Percentiles rank a stretch among this genome's conserved stretches.
These are phyloP conservation scores for Limtongia smithiae DNA, from an alignment of 805 yeast species.

Conservation along the genomic window DNA sequence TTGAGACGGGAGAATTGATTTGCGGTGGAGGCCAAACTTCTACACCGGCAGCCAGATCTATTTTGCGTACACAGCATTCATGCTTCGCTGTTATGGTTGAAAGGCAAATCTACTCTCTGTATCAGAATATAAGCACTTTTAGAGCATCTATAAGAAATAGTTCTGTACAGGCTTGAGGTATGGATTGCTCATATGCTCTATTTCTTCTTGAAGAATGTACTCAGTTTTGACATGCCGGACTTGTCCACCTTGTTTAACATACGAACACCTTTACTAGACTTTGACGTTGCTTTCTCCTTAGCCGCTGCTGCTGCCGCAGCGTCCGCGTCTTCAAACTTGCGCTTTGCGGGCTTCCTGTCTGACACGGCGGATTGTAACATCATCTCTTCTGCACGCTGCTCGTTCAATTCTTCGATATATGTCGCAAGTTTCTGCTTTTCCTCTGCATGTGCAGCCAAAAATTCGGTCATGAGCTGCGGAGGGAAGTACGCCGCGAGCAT, in stretches of 20 bases:
- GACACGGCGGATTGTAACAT: conserved; percentile 24
- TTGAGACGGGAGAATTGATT: too few relatives aligned
- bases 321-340: conserved; percentile 18
- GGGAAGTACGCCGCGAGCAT: conserved; percentile 30
- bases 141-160: too few relatives aligned
- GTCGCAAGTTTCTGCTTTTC: conserved; percentile 31
- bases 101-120: too few relatives aligned
- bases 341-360: conserved; percentile 7
- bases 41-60: too few relatives aligned
- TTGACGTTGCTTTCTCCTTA: conserved; percentile 8
- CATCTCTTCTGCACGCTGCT: conserved; percentile 24
- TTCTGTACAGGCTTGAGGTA: too few relatives aligned
- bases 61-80: too few relatives aligned
- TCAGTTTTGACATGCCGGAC: conserved; percentile 33
- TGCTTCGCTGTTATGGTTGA: too few relatives aligned
- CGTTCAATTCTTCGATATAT: conserved; percentile 23
- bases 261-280: conserved; percentile 20
- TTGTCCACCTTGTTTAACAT: conserved; percentile 27
- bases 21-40: too few relatives aligned
- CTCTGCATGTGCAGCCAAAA: conserved; percentile 3
- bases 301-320: conserved; percentile 10
- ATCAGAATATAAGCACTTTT: too few relatives aligned
- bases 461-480: conserved; percentile 22
- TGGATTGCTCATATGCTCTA: too few relatives aligned
- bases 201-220: conserved; percentile 37